Evolutionary conservation across 352 stramenopile genomes (phyloP), one percentile per base, ranked within the genome.

Genomic region (Discostella stelligera): DNA sequence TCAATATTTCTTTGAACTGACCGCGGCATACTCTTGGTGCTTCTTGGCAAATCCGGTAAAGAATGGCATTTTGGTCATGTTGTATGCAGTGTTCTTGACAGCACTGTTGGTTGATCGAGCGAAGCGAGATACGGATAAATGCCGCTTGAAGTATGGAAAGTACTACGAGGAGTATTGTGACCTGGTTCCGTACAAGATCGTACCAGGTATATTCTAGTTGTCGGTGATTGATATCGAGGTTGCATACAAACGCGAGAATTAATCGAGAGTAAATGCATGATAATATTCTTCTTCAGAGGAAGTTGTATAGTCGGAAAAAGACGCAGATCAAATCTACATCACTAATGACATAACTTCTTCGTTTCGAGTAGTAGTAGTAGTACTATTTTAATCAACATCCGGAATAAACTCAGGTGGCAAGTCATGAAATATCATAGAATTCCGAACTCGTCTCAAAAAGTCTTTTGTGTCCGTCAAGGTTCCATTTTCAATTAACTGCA

Each of bases 1-100:
- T 86, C 95, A 98, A 81, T 98, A 98, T 86, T 90, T 98, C 23
- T 94, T 94, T 18, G 95, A 98, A 83, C 92, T 98, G 76, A 91
- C 89, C 58, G 89, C 88, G 8, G 84, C 81, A 14, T 92, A 96
- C 49, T 94, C 85, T 60, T 97, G 93, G 94, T 92, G 80, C 56
- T 59, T 92, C 5, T 90, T 92, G 62, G 87, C 87, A 18, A 85
- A 84, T 75, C 84, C 85, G 25, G 39, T 77, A n/a, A 58, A 69
- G 48, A 86, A 90, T 58, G 74, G 53, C 20, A 65, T 76, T 18
- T 67, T 91, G 10, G 69, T 92, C 10, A 94, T 93, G 69, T 94
- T 96, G 77, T 97, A 97, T 80, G 84, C 90, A 0, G 77, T 95
- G 16, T 99, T 95, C 85, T 89, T 99, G 50, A 96, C 93, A 6